Percentiles rank a stretch among this genome's conserved stretches.
Conservation (phyloP, 2,329 filamentous ascomycete species). For the Clathrospora elynae region DNA sequence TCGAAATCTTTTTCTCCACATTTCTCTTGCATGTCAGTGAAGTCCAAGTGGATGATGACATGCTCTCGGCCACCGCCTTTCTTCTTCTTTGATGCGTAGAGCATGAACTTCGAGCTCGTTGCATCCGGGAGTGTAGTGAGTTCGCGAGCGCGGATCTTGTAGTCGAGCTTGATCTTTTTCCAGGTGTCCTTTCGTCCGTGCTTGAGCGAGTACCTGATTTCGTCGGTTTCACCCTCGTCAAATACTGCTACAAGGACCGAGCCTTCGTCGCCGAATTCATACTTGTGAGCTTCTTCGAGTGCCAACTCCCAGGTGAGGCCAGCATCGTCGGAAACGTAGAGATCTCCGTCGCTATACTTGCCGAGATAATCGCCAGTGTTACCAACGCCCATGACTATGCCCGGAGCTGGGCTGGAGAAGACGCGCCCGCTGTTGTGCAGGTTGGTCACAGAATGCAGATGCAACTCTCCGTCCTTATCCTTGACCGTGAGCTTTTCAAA, state of each 20-base stretch:
- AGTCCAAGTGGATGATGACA: constrained; percentile 78
- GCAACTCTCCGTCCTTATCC: constrained; percentile 69
- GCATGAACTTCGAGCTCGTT: constrained; percentile 86
- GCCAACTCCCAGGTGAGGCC: constrained; percentile 81
- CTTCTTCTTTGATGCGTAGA: constrained; percentile 63
- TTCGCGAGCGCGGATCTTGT: constrained; percentile 71
- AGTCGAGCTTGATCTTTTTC: constrained; percentile 71
- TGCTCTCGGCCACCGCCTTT: constrained; percentile 59
- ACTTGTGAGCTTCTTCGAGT: constrained; percentile 84
- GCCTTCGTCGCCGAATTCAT: constrained; percentile 93
- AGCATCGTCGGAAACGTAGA: constrained; percentile 90
- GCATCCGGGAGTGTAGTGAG: constrained; percentile 92
- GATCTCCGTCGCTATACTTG: constrained; percentile 72
- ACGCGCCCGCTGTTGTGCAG: constrained; percentile 81
- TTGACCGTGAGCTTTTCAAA: constrained; percentile 75
- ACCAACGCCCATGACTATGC: constrained; percentile 90
- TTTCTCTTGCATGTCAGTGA: constrained; percentile 76
- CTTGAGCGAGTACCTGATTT: constrained; percentile 80
- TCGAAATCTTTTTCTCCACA: constrained; percentile 75
- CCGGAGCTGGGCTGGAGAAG: constrained; percentile 92
- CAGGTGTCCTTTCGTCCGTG: constrained; percentile 77
- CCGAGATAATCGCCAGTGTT: constrained; percentile 80
- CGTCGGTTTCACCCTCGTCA: constrained; percentile 66
- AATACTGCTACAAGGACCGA: constrained; percentile 83
- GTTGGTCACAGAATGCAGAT: constrained; percentile 91